Conservation (phyloP, 2,329 filamentous ascomycete species). For the Aaosphaeria arxii region DNA sequence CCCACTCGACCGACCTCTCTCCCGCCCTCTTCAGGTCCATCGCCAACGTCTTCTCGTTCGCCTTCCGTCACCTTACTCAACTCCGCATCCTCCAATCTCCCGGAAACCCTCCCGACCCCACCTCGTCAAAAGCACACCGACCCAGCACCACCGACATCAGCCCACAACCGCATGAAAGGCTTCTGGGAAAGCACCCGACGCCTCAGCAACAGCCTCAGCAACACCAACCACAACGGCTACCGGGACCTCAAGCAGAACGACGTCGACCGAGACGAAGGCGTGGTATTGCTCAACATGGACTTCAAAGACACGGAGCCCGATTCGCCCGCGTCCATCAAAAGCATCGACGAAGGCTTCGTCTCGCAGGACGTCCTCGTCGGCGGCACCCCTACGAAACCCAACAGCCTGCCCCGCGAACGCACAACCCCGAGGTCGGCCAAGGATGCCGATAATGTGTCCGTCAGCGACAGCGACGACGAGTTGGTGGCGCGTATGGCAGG, state of each 20-base stretch:
- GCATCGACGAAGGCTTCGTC: conserved; percentile 1
- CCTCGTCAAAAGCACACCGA: conserved; percentile 16
- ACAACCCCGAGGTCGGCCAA: no score
- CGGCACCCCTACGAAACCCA: not conserved
- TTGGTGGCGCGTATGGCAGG: no score
- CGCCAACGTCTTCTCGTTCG: conserved; percentile 9
- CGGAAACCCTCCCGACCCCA: conserved; percentile 17
- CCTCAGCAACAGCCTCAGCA: conserved; percentile 9
- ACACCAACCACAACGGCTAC: conserved; percentile 9
- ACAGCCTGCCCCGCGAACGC: no score
- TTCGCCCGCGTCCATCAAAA: conserved; percentile 4
- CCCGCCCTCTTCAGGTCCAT: conserved; percentile 7
- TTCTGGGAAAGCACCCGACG: conserved; percentile 18
- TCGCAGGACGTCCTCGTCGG: conserved; percentile 1
- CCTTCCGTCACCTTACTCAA: conserved; percentile 19
- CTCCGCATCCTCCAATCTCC: conserved; percentile 19
- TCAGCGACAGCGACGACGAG: no score
- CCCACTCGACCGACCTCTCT: conserved; percentile 10
- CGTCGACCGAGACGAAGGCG: conserved; percentile 2
- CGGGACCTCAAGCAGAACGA: conserved; percentile 5
- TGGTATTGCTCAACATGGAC: conserved; percentile 16
- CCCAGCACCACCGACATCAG: conserved; percentile 10
- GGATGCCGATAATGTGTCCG: no score
- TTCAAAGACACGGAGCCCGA: conserved; percentile 7
- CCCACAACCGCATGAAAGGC: conserved; percentile 19